Evolutionary conservation across 2,329 filamentous ascomycete species (phyloP).

Genomic region (Penicillium capsulatum): DNA sequence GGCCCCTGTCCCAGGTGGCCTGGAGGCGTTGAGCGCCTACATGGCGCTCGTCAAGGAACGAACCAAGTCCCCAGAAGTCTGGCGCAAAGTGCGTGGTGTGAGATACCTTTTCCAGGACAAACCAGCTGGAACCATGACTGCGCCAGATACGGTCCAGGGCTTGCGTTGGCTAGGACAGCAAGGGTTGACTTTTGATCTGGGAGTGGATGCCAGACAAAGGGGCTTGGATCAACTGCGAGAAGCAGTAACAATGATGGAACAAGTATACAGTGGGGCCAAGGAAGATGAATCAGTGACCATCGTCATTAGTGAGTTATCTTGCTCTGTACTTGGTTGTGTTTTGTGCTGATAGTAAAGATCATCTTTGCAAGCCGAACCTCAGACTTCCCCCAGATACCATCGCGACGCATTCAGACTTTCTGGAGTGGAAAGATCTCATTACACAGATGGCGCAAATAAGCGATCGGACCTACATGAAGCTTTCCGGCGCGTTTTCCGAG

Average conservation of each 20-base stretch:
- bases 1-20: too few species aligned
- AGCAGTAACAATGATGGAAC: slow-evolving; percentile 64
- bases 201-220: too few species aligned
- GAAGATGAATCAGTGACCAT: slow-evolving; percentile 56
- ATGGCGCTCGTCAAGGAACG: too few species aligned
- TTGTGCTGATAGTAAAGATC: slow-evolving; percentile 54
- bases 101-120: too few species aligned
- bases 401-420: slow-evolving; percentile 52
- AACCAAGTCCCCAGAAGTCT: too few species aligned
- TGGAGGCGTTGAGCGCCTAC: too few species aligned
- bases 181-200: too few species aligned
- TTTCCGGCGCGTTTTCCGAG: slow-evolving; percentile 82
- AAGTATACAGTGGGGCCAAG: slow-evolving; percentile 58
- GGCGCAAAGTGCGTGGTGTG: too few species aligned
- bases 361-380: slow-evolving; percentile 84
- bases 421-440: slow-evolving; percentile 66
- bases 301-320: slow-evolving; percentile 55
- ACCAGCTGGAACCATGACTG: too few species aligned
- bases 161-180: too few species aligned
- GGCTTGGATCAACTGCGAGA: slow-evolving; percentile 75
- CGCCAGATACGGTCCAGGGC: too few species aligned
- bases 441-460: slow-evolving; percentile 59
- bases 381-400: slow-evolving; percentile 47
- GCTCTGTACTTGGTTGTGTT: background rate
- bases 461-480: slow-evolving; percentile 75